phyloP scores from a whole-genome alignment of 768 basidiomycete species.

The Panaeolus papilionaceus region DNA sequence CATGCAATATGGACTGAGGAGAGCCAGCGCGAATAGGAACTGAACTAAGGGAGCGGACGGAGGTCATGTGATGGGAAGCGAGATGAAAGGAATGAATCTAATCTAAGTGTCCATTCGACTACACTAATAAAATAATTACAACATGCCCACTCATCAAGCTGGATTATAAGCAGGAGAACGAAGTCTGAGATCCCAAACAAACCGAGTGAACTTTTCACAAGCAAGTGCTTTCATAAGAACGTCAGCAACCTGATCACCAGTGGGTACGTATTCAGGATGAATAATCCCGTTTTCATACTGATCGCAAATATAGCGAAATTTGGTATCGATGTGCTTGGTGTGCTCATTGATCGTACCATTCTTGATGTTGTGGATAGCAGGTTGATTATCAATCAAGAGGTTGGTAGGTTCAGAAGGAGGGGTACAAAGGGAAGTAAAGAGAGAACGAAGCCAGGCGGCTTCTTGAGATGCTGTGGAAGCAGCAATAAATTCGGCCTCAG shows the following conservation, averaged over 20 bases:
- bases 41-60: no score
- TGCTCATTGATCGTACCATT: conserved; percentile 32
- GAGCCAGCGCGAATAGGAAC: no score
- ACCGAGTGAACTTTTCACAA: background rate
- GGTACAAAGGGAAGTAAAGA: conserved; percentile 11
- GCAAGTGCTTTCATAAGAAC: conserved; percentile 45
- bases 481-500: conserved; percentile 24
- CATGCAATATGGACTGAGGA: no score
- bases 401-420: background rate
- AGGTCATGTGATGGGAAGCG: no score
- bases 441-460: conserved; percentile 19
- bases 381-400: conserved; percentile 32
- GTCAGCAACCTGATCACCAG: conserved; percentile 41
- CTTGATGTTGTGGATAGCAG: conserved; percentile 33
- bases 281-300: conserved; percentile 17
- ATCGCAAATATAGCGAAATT: conserved; percentile 35
- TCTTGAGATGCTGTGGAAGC: conserved; percentile 21
- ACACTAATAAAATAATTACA: no score
- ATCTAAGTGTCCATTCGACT: no score
- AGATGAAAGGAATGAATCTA: no score
- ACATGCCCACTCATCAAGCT: background rate
- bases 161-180: background rate
- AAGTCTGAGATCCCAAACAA: background rate
- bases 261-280: conserved; percentile 30
- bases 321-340: conserved; percentile 38